phyloP scores from a whole-genome alignment of 768 basidiomycete genomes.

The Russula virescens region DNA sequence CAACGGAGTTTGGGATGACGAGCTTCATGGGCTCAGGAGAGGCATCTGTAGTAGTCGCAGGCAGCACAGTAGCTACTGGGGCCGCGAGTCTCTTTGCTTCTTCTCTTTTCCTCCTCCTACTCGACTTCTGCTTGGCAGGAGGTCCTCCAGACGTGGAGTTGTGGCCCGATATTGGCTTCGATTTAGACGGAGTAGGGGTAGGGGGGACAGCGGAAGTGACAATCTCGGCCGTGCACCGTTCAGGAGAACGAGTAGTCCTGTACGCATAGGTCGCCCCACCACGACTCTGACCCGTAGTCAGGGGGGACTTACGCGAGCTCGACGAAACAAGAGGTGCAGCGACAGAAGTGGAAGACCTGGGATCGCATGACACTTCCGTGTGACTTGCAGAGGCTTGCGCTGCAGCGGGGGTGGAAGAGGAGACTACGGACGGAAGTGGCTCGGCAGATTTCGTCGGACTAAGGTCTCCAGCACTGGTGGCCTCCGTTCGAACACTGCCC shows the following conservation, averaged over 20 bases:
- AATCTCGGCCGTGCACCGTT: background rate
- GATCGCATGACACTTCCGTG: background rate
- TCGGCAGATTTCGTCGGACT: background rate
- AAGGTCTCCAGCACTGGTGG: background rate
- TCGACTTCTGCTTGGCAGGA: background rate
- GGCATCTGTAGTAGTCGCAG: background rate
- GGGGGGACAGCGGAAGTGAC: background rate
- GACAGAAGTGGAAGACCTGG: background rate
- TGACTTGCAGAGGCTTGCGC: background rate
- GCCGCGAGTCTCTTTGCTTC: background rate
- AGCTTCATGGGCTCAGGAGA: background rate
- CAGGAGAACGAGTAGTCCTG: background rate
- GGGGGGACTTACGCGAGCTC: background rate
- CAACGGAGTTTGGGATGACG: background rate
- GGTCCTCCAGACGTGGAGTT: background rate
- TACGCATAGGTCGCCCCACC: slow-evolving; percentile 5
- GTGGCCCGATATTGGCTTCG: background rate
- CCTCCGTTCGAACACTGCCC: background rate
- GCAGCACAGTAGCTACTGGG: background rate
- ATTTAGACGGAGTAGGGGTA: background rate
- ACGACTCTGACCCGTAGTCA: background rate
- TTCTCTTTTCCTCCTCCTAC: slow-evolving; percentile 4
- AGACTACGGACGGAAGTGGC: background rate
- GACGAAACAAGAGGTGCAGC: too few species aligned
- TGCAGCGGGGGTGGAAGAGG: background rate